Percentiles rank a stretch among this genome's conserved stretches.
Evolutionary conservation across 495 filamentous ascomycete species (phyloP).

Genomic region (Sphaerosporella brunnea): DNA sequence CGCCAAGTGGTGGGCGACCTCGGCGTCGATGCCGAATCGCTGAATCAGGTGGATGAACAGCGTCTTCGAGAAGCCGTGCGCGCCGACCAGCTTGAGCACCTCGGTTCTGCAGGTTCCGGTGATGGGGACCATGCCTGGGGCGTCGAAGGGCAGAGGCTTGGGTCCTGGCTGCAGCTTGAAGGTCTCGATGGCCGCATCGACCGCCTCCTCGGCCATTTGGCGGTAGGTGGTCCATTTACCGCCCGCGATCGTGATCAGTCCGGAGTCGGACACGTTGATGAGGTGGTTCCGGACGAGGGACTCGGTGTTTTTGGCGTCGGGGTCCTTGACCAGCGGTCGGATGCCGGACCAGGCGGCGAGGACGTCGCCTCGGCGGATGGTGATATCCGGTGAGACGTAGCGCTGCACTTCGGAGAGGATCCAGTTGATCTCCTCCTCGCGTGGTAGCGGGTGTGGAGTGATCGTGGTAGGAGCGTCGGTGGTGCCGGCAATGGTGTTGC

Average conservation of each 20-base stretch:
- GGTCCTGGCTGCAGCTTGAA: slow-evolving; percentile 54
- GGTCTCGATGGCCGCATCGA: slow-evolving; percentile 67
- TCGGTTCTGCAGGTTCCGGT: slow-evolving; percentile 87
- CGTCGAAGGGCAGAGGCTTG: slow-evolving; percentile 20
- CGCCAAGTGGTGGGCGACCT: slow-evolving; percentile 80
- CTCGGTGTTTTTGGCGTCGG: slow-evolving; percentile 81
- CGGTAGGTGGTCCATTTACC: slow-evolving; percentile 99
- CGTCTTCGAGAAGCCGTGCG: slow-evolving; percentile 86
- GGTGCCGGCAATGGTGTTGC: slow-evolving; percentile 95
- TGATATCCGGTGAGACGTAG: slow-evolving; percentile 85
- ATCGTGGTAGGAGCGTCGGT: slow-evolving; percentile 79
- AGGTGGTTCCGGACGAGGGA: slow-evolving; percentile 92
- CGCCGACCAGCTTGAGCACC: slow-evolving; percentile 71
- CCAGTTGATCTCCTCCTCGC: slow-evolving; percentile 91
- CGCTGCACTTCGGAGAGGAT: slow-evolving; percentile 79
- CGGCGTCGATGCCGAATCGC: slow-evolving; percentile 88
- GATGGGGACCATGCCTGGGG: slow-evolving; percentile 58
- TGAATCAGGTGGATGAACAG: slow-evolving; percentile 98
- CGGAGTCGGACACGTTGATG: slow-evolving; percentile 67
- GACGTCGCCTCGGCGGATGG: slow-evolving; percentile 82
- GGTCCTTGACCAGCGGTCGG: slow-evolving; percentile 82
- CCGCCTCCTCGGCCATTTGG: slow-evolving; percentile 95
- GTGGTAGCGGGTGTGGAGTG: slow-evolving; percentile 64
- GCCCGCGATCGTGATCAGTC: slow-evolving; percentile 84
- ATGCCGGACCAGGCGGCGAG: slow-evolving; percentile 94